These are phyloP conservation scores for Blastobotrys robertii DNA, from an alignment of 805 yeast genomes.

Conservation along the genomic window DNA sequence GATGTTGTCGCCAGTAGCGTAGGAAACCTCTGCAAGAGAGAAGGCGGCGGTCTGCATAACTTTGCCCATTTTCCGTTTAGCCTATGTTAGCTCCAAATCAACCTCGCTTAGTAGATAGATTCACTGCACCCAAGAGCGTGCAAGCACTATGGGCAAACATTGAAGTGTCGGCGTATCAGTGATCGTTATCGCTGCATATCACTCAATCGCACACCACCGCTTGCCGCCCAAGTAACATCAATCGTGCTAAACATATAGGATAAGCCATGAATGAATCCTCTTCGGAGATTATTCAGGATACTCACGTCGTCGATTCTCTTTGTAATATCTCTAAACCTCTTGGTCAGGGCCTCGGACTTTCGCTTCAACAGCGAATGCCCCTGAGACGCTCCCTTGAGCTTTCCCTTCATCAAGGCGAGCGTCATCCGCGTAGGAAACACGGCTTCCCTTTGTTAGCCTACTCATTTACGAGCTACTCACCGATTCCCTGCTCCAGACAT, in stretches of 20 bases:
- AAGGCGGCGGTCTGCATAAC: constrained; percentile 98
- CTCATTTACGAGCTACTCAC: not conserved
- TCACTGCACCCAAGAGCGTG: too few relatives aligned
- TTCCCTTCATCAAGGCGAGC: constrained; percentile 85
- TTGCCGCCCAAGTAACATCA: too few relatives aligned
- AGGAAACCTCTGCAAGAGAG: constrained; percentile 92
- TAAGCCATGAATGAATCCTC: too few relatives aligned
- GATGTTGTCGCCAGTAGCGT: constrained; percentile 95
- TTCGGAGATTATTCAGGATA: too few relatives aligned
- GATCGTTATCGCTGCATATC: too few relatives aligned
- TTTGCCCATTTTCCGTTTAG: constrained; percentile 94
- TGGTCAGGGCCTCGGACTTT: constrained; percentile 94
- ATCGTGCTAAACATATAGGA: too few relatives aligned
- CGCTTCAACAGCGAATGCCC: constrained; percentile 91
- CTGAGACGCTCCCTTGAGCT: constrained; percentile 93
- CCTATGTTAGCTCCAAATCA: constrained; percentile 24
- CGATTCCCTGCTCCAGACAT: not conserved
- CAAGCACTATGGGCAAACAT: too few relatives aligned
- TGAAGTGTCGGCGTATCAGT: too few relatives aligned
- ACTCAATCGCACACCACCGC: too few relatives aligned
- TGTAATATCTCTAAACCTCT: constrained; percentile 92
- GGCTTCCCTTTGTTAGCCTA: constrained; percentile 51
- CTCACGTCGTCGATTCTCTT: constrained; percentile 69
- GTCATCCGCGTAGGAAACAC: constrained; percentile 99
- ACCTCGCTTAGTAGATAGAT: too few relatives aligned